These are phyloP conservation scores for Inga oerstediana DNA, from an alignment of 306 rosid species.

Conservation along the genomic window DNA sequence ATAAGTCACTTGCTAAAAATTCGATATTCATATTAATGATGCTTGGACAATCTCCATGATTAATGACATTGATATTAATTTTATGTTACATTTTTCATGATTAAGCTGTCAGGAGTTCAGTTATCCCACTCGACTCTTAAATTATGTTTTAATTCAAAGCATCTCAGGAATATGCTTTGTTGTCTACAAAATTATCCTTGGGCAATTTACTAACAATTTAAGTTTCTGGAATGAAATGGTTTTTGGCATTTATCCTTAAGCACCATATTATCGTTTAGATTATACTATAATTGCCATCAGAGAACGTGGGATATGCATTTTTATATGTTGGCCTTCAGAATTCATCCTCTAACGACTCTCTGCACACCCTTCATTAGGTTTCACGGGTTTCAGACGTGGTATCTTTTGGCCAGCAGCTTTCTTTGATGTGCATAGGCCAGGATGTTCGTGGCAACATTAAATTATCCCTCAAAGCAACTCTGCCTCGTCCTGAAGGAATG, in stretches of 20 bases:
- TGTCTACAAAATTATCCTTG: not conserved
- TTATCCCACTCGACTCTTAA: not conserved
- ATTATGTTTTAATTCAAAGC: not conserved
- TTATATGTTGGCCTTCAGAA: not conserved
- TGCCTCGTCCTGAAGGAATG: slow-evolving; percentile 37
- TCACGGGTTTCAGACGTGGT: slow-evolving; percentile 74
- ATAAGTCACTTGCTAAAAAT: not conserved
- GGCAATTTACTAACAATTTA: not conserved
- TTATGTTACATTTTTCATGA: not conserved
- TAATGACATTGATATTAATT: not conserved
- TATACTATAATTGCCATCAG: slow-evolving; percentile 11
- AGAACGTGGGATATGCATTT: slow-evolving; percentile 4
- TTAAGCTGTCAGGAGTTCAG: not conserved
- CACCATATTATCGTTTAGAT: not conserved
- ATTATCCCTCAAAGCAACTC: slow-evolving; percentile 82
- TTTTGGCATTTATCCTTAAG: not conserved
- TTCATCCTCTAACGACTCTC: slow-evolving; percentile 5
- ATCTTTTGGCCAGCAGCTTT: slow-evolving; percentile 80
- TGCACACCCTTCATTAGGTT: slow-evolving; percentile 58
- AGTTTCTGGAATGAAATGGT: not conserved
- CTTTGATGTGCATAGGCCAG: slow-evolving; percentile 88
- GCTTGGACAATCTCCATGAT: not conserved
- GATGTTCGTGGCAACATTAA: slow-evolving; percentile 95
- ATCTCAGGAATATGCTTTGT: not conserved
- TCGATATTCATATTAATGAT: not conserved